Evolutionary conservation across 2,329 filamentous ascomycete genomes (phyloP).

Genomic region (Amphichorda felina): DNA sequence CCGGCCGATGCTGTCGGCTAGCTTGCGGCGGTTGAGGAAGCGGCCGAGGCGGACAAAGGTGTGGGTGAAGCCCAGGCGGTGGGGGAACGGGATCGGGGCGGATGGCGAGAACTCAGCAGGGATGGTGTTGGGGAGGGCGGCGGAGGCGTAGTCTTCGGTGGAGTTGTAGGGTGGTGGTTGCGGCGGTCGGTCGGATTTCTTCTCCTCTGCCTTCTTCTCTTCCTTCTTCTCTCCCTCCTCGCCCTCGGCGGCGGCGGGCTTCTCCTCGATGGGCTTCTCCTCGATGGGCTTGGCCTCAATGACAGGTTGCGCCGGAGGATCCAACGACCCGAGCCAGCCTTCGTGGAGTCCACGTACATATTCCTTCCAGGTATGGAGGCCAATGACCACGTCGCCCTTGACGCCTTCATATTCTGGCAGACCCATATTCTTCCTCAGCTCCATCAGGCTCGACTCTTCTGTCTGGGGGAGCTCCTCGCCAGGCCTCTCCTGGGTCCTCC

Average conservation of each 20-base stretch:
- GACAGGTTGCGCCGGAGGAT: slow-evolving; percentile 35
- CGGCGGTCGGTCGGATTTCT: slow-evolving; percentile 43
- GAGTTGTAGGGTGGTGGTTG: slow-evolving; percentile 66
- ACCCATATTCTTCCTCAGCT: slow-evolving; percentile 52
- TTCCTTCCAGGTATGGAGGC: slow-evolving; percentile 93
- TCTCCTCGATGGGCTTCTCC: not conserved
- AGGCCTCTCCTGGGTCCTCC: slow-evolving; percentile 43
- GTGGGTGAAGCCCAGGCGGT: slow-evolving; percentile 85
- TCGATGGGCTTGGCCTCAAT: slow-evolving; percentile 7
- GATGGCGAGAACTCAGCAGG: slow-evolving; percentile 65
- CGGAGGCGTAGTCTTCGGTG: slow-evolving; percentile 57
- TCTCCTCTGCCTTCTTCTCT: slow-evolving; percentile 26
- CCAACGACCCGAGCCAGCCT: slow-evolving; percentile 84
- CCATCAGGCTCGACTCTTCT: slow-evolving; percentile 44
- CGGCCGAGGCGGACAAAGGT: slow-evolving; percentile 78
- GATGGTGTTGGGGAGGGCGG: slow-evolving; percentile 50
- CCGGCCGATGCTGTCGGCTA: slow-evolving; percentile 82
- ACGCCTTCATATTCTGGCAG: slow-evolving; percentile 62
- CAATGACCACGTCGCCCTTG: slow-evolving; percentile 78
- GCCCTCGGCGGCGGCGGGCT: slow-evolving; percentile 8
- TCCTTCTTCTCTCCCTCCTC: slow-evolving; percentile 26
- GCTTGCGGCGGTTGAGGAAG: slow-evolving; percentile 70
- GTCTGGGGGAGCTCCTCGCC: slow-evolving; percentile 34
- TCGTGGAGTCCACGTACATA: slow-evolving; percentile 90
- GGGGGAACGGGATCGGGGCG: slow-evolving; percentile 65